Evolutionary conservation across 371 early-diverging fungal genomes (phyloP), one percentile per base, ranked within the genome.

Genomic region (Enterocytospora artemiae): DNA sequence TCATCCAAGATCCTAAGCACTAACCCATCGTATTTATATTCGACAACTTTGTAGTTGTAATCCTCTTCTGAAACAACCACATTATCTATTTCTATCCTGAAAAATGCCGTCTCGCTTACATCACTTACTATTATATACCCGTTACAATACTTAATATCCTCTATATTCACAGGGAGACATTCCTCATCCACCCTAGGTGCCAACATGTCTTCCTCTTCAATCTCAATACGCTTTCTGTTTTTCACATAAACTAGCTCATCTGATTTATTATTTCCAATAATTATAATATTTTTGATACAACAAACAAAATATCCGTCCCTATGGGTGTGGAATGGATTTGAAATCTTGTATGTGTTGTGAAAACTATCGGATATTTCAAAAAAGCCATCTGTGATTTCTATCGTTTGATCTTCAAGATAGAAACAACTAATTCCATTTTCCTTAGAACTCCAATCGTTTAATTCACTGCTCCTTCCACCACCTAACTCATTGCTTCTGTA

Each of bases 241-340:
- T 31, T 30, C 22, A 53, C 7, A 53, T 53, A 53, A 22, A 53
- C 22, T 9, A 53, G 32, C 5, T 53, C 31, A 53, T 9, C 12
- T 9, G 14, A 14, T 7, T 31, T 31, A 5, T n/a, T 34, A 53
- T 22, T 30, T 14, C 53, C 53, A 9, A 53, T 22, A 31, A 53
- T 32, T 7, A 31, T 22, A 9, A 53, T 7, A 27, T 53, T 53
- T 4, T 53, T 22, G 9, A 14, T 27, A 14, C 22, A 53, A 14
- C 5, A 22, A 14, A 49, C 49, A 49, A 49, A 49, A 49, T 24
- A 20, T 12, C 49, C 12, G 20, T 20, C 7, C 14, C 49, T 22
- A 14, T 12, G 25, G 9, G 12, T 20, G 18, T 24, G 22, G 22
- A 16, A 12, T 12, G 12, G 9, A 49, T 49, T 24, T 20, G 16